Conservation (phyloP, 441 rosid genomes). For the Daphne laureola region DNA sequence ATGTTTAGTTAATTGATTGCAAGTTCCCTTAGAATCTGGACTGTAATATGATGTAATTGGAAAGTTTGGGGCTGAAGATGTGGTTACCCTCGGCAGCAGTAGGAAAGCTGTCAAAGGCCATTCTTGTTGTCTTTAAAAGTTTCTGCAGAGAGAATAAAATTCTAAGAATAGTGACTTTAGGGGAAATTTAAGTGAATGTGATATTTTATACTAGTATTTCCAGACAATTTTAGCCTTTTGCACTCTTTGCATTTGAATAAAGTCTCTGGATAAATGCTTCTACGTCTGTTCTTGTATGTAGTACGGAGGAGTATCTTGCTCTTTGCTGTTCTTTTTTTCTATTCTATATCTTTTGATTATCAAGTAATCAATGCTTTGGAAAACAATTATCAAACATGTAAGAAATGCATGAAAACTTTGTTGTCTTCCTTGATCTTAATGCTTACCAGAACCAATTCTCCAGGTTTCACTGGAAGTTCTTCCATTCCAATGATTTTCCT, state of each 20-base stretch:
- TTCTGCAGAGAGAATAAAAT: slow-evolving; percentile 7
- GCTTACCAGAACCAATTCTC: slow-evolving; percentile 12
- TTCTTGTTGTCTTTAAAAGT: slow-evolving; percentile 8
- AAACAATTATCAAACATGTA: too few species aligned
- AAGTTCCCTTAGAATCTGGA: neutral
- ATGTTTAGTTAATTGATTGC: neutral
- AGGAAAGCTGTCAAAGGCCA: slow-evolving; percentile 13
- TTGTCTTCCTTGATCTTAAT: neutral
- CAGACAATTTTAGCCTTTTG: too few species aligned
- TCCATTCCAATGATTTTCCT: slow-evolving; percentile 16
- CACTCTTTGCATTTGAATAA: too few species aligned
- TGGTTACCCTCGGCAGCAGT: slow-evolving; percentile 10
- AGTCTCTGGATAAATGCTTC: too few species aligned
- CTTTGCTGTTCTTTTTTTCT: too few species aligned
- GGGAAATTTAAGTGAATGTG: too few species aligned
- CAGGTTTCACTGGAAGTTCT: slow-evolving; percentile 15
- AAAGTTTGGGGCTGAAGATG: neutral
- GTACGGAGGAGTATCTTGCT: too few species aligned
- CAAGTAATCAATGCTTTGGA: neutral
- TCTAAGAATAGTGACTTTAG: neutral
- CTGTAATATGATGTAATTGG: neutral
- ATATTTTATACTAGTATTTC: too few species aligned
- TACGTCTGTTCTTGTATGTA: too few species aligned
- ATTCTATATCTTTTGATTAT: too few species aligned
- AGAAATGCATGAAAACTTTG: too few species aligned